phyloP scores from a whole-genome alignment of 495 filamentous ascomycete genomes.

The Corynascus novoguineensis region DNA sequence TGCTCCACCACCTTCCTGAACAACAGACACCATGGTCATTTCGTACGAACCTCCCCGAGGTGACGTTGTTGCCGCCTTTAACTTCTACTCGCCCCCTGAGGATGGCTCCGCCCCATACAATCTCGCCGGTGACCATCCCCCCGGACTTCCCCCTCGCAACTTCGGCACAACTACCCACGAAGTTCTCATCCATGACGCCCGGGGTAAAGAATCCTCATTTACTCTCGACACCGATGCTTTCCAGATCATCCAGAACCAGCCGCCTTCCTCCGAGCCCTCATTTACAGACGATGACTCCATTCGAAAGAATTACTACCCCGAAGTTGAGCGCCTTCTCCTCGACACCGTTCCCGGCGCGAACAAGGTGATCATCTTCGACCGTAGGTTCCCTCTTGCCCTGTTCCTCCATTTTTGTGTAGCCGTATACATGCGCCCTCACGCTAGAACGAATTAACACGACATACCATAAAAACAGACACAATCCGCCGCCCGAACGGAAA shows the following conservation, averaged over 20 bases:
- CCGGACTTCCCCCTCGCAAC: constrained; percentile 58
- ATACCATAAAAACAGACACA: constrained; percentile 50
- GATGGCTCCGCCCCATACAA: constrained; percentile 63
- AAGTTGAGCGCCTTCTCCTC: constrained; percentile 63
- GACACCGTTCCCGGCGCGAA: constrained; percentile 55
- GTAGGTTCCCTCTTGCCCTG: not conserved
- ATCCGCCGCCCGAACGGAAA: constrained; percentile 59
- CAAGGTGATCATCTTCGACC: constrained; percentile 72
- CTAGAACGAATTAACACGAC: not conserved
- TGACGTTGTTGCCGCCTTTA: constrained; percentile 56
- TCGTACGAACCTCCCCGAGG: constrained; percentile 53
- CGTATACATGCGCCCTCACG: too few species aligned
- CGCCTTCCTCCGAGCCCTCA: constrained; percentile 49
- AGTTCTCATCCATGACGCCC: constrained; percentile 41
- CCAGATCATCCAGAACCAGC: constrained; percentile 47
- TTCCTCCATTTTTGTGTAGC: too few species aligned
- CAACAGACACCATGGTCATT: constrained; percentile 10
- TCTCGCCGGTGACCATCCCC: constrained; percentile 61
- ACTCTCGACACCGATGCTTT: constrained; percentile 72
- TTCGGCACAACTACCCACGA: constrained; percentile 44
- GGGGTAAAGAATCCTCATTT: constrained; percentile 58
- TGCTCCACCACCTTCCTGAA: too few species aligned
- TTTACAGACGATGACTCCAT: constrained; percentile 64
- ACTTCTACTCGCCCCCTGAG: constrained; percentile 62
- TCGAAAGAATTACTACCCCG: constrained; percentile 70